Evolutionary conservation across 2,329 filamentous ascomycete species (phyloP).

Genomic region (Hypoxylon sp.): DNA sequence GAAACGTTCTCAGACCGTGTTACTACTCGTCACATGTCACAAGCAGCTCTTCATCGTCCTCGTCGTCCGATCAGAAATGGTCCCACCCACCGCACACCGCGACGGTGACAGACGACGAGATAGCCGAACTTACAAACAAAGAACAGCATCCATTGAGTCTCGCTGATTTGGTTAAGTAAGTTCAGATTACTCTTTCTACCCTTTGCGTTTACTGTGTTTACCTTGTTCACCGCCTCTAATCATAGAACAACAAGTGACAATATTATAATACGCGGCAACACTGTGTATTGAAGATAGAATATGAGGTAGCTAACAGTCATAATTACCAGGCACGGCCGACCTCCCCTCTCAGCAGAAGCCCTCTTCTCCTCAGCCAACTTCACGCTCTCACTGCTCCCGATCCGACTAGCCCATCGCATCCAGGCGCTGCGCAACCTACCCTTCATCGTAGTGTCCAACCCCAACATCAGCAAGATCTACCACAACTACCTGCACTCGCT

Average conservation of each 20-base stretch:
- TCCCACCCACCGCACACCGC: constrained; percentile 62
- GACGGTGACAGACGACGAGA: constrained; percentile 79
- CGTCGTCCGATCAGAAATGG: constrained; percentile 53
- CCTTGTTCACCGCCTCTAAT: constrained; percentile 25
- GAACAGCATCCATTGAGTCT: constrained; percentile 87
- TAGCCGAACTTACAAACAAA: constrained; percentile 82
- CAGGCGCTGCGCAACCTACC: constrained; percentile 93
- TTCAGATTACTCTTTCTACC: constrained; percentile 2
- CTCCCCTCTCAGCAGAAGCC: constrained; percentile 83
- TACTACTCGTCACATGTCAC: constrained; percentile 51
- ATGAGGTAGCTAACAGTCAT: constrained; percentile 8
- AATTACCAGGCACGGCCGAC: constrained; percentile 75
- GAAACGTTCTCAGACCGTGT: constrained; percentile 35
- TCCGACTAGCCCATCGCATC: constrained; percentile 93
- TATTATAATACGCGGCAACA: not conserved
- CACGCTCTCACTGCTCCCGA: constrained; percentile 90
- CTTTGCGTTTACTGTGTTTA: constrained; percentile 7
- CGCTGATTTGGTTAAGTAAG: constrained; percentile 88
- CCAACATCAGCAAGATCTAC: constrained; percentile 94
- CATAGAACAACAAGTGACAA: not conserved
- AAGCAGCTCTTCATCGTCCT: constrained; percentile 29
- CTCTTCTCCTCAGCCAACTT: constrained; percentile 95
- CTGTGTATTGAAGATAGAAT: not conserved
- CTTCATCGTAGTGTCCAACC: constrained; percentile 98
- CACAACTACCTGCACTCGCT: constrained; percentile 96